Conservation (phyloP, 495 filamentous ascomycete species). For the Penicillium chermesinum region DNA sequence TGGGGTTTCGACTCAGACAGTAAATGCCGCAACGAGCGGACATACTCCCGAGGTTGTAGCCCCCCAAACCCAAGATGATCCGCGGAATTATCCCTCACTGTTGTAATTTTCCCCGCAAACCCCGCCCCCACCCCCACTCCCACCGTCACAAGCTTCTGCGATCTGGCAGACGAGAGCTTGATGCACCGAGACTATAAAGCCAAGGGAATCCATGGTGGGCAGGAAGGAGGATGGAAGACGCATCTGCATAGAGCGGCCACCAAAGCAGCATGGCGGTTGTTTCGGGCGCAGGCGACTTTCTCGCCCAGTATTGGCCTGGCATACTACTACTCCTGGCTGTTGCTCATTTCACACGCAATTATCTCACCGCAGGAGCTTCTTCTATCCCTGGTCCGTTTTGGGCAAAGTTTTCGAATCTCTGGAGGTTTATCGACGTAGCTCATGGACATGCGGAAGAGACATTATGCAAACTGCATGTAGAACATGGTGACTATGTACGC, state of each 20-base stretch:
- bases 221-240: no score
- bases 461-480: constrained; percentile 37
- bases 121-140: no score
- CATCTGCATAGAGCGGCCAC: no score
- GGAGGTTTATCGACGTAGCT: constrained; percentile 15
- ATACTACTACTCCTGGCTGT: constrained; percentile 2
- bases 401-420: constrained; percentile 14
- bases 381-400: constrained; percentile 12
- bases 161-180: no score
- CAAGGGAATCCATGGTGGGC: no score
- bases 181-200: no score
- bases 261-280: neutral
- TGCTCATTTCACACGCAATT: constrained; percentile 11
- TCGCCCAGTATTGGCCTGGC: neutral
- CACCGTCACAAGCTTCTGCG: no score
- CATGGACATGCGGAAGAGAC: constrained; percentile 24
- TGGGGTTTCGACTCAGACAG: no score
- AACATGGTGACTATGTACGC: constrained; percentile 53
- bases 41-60: no score
- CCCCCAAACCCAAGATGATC: no score
- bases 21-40: no score
- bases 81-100: neutral
- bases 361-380: constrained; percentile 10
- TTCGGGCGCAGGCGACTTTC: neutral
- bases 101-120: neutral